Percentiles rank a stretch among this genome's conserved stretches.
Conservation (phyloP, 257 asterid genomes). For the Gardenia jasminoides region DNA sequence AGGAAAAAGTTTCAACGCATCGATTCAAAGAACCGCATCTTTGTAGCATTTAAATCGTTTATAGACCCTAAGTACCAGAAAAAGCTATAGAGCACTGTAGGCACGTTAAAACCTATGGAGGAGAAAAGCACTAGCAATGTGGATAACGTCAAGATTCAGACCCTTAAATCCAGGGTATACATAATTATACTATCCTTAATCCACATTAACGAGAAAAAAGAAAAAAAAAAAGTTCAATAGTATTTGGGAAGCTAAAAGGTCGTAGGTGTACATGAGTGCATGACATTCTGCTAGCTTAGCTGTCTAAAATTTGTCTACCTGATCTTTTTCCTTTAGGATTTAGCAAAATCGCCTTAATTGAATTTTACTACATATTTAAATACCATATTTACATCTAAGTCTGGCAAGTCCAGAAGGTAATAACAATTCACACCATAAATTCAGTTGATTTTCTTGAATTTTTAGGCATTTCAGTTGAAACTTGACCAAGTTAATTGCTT, state of each 20-base stretch:
- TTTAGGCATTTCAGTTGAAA: not conserved
- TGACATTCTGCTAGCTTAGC: not conserved
- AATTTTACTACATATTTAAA: not conserved
- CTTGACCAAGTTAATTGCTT: not conserved
- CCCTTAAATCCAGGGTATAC: slow-evolving; percentile 8
- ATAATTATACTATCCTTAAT: too few relatives aligned
- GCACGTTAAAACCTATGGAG: slow-evolving; percentile 9
- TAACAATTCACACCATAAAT: not conserved
- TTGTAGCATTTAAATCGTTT: not conserved
- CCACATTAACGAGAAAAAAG: too few relatives aligned
- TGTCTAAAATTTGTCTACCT: not conserved
- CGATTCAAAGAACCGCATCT: slow-evolving; percentile 11
- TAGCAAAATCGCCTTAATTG: not conserved
- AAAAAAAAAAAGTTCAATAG: too few relatives aligned
- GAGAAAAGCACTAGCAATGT: not conserved
- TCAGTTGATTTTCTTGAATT: not conserved
- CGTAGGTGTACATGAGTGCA: too few relatives aligned
- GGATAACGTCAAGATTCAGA: slow-evolving; percentile 8
- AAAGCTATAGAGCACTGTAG: not conserved
- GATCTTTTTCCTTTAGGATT: not conserved
- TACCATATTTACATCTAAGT: not conserved
- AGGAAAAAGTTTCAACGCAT: not conserved
- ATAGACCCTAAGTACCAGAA: slow-evolving; percentile 7
- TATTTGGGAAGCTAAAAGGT: too few relatives aligned
- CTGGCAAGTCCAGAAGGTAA: not conserved